Base-by-base conservation (phyloP, 2,329 filamentous ascomycete species). In the Fusarium clavum region DNA sequence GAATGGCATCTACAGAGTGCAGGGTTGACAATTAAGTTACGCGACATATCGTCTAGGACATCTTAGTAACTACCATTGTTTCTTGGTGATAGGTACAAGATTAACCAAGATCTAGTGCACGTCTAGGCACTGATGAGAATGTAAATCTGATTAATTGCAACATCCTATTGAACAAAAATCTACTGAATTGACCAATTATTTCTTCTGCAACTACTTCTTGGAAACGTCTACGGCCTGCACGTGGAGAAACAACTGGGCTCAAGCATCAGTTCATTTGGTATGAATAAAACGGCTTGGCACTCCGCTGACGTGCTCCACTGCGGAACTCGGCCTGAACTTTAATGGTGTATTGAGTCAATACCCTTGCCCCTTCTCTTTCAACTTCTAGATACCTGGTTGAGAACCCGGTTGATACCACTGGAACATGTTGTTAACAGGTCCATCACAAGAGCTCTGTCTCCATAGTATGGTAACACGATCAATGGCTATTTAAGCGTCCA, bases 121-220 rank as follows among this genome's bases (percentile, higher is more conserved):
- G 27, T 27, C 3, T 27, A 11, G 27, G 3, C 10, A 27, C 27
- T 27, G 27, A 27, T 10, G 3, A 27, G 27, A 11, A 38, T 1
- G 5, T n/a, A 0, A 38, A 2, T 11, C 10, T 1, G 3, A 6
- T 4, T 11, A 16, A 10, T 34, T 34, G 16, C 5, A 9, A 34
- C 16, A 2, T 18, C 32, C 9, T 4, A 4, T 4, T 18, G 0
- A 38, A 11, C 3, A 3, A n/a, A 5, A 11, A 4, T n/a, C 18
- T 10, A 7, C 18, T 1, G 3, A 6, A 38, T n/a, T 11, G 34
- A 6, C 34, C 9, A 1, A n/a, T 3, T 1, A 10, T 11, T 38
- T 38, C 9, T 38, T 6, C 34, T 16, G n/a, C 18, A 18, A 18
- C 5, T 11, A 11, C 16, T 38, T 38, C 16, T 18, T 1, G 6